These are phyloP conservation scores for Sarcomyxa edulis DNA, from an alignment of 768 basidiomycete genomes.

Conservation along the genomic window DNA sequence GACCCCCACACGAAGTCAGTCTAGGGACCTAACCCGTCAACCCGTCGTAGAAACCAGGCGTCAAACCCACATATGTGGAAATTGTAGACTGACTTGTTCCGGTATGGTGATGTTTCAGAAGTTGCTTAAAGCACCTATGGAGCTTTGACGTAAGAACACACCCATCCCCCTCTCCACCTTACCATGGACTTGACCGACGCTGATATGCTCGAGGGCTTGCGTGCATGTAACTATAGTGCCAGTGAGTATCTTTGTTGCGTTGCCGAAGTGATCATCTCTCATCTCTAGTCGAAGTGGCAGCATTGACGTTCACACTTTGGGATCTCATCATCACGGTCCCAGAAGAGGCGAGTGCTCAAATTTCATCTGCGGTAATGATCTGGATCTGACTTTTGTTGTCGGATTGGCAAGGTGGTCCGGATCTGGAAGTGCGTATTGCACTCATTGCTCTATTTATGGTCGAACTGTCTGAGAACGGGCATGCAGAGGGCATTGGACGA, in stretches of 20 bases:
- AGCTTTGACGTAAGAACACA: too few species aligned
- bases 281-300: slow-evolving; percentile 12
- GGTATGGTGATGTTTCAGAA: too few species aligned
- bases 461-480: too few species aligned
- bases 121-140: too few species aligned
- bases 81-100: too few species aligned
- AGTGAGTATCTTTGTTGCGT: slow-evolving; percentile 11
- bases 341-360: slow-evolving; percentile 12
- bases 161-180: too few species aligned
- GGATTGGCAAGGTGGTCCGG: slow-evolving; percentile 10
- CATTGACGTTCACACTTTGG: slow-evolving; percentile 17
- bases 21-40: too few species aligned
- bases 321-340: slow-evolving; percentile 13
- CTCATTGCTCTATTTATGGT: not conserved
- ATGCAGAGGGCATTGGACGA: slow-evolving; percentile 18
- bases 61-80: too few species aligned
- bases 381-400: not conserved
- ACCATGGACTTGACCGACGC: too few species aligned
- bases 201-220: slow-evolving; percentile 13
- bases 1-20: too few species aligned
- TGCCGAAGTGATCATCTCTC: too few species aligned
- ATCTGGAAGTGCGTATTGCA: slow-evolving; percentile 15
- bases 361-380: not conserved
- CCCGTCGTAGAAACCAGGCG: too few species aligned
- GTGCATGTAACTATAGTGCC: slow-evolving; percentile 18